Evolutionary conservation across 768 basidiomycete species (phyloP).

Genomic region (Hirschioporus abietinus): DNA sequence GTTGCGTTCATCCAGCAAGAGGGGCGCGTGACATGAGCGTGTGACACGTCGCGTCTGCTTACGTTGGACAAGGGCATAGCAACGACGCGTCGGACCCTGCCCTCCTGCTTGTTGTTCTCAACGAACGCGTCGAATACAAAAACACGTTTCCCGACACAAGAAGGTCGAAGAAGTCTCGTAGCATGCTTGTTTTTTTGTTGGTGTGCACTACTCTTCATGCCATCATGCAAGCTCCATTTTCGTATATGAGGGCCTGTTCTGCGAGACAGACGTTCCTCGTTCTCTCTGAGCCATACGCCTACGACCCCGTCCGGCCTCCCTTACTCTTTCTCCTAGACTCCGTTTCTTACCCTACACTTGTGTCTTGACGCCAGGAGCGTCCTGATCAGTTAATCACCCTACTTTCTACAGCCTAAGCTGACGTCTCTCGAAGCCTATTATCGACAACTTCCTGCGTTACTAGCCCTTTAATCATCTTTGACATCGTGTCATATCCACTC

Average conservation of each 20-base stretch:
- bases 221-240: neutral
- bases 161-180: neutral
- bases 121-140: constrained; percentile 1
- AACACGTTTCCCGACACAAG: neutral
- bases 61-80: neutral
- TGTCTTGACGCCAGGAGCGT: neutral
- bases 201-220: neutral
- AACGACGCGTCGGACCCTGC: neutral
- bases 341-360: neutral
- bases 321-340: neutral
- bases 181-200: neutral
- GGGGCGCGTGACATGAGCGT: neutral
- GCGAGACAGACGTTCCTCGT: neutral
- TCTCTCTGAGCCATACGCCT: neutral
- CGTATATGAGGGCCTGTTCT: neutral
- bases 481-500: neutral
- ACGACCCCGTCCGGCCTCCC: neutral
- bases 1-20: neutral
- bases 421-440: neutral
- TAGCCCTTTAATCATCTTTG: neutral
- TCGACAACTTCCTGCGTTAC: neutral
- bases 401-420: neutral
- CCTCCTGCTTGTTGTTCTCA: neutral
- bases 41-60: neutral
- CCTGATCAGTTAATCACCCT: neutral